A percentile compares a stretch with the other conserved stretches of the same genome.
These are phyloP conservation scores for Starmerella bombi DNA, from an alignment of 805 yeast species.

Conservation along the genomic window DNA sequence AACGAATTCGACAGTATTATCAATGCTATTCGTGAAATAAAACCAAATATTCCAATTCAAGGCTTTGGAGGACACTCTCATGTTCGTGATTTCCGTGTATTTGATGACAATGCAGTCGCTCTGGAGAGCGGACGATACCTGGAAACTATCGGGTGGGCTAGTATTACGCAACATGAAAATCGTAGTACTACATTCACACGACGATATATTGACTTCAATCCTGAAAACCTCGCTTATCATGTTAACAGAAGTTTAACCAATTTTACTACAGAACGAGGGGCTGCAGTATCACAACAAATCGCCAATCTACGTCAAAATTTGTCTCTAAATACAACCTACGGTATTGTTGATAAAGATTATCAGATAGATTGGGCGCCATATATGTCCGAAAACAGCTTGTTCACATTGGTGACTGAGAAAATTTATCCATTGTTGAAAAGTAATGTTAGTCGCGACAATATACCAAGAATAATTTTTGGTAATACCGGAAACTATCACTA, in stretches of 20 bases:
- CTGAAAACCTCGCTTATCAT: conserved; percentile 57
- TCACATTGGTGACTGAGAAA: conserved; percentile 42
- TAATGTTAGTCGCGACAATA: conserved; percentile 23
- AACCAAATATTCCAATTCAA: conserved; percentile 56
- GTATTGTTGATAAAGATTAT: conserved; percentile 54
- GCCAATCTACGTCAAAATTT: conserved; percentile 34
- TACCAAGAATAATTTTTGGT: conserved; percentile 43
- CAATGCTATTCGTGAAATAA: conserved; percentile 38
- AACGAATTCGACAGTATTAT: conserved; percentile 40
- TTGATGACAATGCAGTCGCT: conserved; percentile 57
- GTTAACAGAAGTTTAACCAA: conserved; percentile 25
- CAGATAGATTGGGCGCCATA: conserved; percentile 56
- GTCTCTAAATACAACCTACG: conserved; percentile 43
- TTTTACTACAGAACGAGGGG: conserved; percentile 50
- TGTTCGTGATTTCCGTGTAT: conserved; percentile 63
- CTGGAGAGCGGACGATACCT: conserved; percentile 89
- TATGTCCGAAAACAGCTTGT: conserved; percentile 44
- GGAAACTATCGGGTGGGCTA: conserved; percentile 84
- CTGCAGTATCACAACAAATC: conserved; percentile 35
- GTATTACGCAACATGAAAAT: conserved; percentile 32
- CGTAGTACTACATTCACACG: conserved; percentile 34
- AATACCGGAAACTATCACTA: conserved; percentile 85
- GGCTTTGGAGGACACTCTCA: conserved; percentile 94
- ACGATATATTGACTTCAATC: conserved; percentile 71
- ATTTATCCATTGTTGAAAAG: conserved; percentile 36